phyloP scores from a whole-genome alignment of 305 asterid genomes.

The Fraxinus velutina region DNA sequence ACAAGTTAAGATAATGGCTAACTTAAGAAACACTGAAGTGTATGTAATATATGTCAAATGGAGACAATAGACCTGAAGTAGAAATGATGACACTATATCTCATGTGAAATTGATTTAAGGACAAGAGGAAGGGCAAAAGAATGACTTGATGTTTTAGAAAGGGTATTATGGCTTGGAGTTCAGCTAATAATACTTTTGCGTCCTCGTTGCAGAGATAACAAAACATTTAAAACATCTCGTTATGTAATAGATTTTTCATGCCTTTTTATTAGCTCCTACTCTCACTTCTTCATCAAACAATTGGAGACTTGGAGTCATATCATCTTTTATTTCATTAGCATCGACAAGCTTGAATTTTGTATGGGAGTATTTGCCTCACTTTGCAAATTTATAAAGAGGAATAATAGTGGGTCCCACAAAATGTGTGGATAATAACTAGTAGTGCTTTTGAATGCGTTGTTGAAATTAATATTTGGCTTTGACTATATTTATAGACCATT shows the following conservation, averaged over 20 bases:
- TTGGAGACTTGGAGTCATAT: background rate
- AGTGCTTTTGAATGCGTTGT: background rate
- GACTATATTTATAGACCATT: background rate
- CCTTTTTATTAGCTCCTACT: background rate
- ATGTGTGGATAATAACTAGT: background rate
- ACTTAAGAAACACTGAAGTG: background rate
- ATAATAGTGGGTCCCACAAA: background rate
- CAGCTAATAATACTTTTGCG: background rate
- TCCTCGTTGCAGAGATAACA: background rate
- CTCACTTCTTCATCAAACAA: slow-evolving; percentile 8
- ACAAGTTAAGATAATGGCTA: background rate
- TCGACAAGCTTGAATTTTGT: background rate
- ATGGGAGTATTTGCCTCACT: slow-evolving; percentile 7
- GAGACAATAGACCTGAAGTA: background rate
- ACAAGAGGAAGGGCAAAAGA: background rate
- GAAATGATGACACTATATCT: background rate
- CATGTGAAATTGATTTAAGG: background rate
- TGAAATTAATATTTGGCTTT: background rate
- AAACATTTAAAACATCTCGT: background rate
- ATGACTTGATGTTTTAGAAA: background rate
- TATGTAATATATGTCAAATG: background rate
- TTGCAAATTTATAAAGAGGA: background rate
- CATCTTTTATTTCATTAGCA: slow-evolving; percentile 2
- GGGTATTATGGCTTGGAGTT: background rate
- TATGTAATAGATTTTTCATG: background rate